Evolutionary conservation across 129 eudicot species (phyloP), one percentile per base, ranked within the genome.

Genomic region (Logfia minima): DNA sequence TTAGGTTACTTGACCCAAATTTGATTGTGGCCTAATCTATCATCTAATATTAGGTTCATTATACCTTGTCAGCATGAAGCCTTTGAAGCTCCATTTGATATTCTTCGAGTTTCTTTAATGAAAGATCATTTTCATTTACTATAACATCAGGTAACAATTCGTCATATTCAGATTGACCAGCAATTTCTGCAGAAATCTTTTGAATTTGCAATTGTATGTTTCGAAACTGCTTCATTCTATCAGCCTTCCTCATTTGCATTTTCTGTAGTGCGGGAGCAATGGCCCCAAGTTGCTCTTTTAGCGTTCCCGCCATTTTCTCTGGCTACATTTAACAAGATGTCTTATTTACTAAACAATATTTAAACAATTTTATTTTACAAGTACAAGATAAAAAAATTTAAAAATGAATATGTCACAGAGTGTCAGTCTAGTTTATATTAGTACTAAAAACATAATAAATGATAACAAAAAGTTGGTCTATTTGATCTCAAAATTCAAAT

Each of bases 41-140:
- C 3, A 41, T 41, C 14, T 41, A 41, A 10, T 45, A 45, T 45
- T 10, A 7, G 52, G 52, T 9, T 45, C 17, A 11, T 11, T 66
- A 74, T 90, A 93, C 98, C 98, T 93, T 93, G 80, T 91, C 96
- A 77, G 65, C 86, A 26, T 81, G 90, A 74, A 90, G 87, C 75
- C 91, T 86, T 85, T 91, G 90, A 67, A 93, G 93, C 86, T 93
- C 97, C 76, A 75, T 77, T 78, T 89, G 96, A 85, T 84, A 89
- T 83, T 91, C 98, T 67, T 93, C 97, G 11, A 93, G 93, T 75
- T 87, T 93, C 83, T 90, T 91, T 18, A 88, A 68, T 6, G 98
- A 93, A 62, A 93, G 90, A 85, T 93, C 98, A 75, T 84, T 89
- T 85, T 89, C 93, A 68, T 91, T 80, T 45, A 92, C 86, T 7